Conservation (phyloP, 2,329 filamentous ascomycete species). For the Colletotrichum musae region DNA sequence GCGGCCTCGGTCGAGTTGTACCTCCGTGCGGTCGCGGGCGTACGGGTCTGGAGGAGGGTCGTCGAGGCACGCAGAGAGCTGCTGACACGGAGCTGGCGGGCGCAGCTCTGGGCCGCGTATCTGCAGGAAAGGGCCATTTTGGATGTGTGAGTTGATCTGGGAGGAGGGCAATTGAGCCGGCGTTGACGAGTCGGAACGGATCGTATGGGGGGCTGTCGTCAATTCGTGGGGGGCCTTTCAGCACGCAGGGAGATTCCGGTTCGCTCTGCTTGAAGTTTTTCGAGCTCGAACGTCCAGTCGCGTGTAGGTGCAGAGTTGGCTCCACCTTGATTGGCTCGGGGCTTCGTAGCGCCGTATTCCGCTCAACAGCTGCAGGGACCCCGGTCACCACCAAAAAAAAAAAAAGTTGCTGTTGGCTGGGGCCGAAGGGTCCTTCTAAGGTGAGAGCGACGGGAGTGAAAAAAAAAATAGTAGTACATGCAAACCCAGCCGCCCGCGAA, state of each 20-base stretch:
- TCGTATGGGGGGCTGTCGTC: conserved; percentile 29
- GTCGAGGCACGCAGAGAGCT: conserved; percentile 62
- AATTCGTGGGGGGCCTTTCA: conserved; percentile 31
- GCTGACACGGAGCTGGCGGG: conserved; percentile 71
- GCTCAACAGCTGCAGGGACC: conserved; percentile 44
- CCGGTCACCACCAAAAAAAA: conserved; percentile 46
- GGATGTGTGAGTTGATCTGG: conserved; percentile 42
- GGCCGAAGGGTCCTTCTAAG: conserved; percentile 33
- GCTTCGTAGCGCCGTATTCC: conserved; percentile 52
- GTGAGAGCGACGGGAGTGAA: conserved; percentile 32
- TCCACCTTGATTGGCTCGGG: conserved; percentile 54
- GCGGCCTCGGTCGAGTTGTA: conserved; percentile 89
- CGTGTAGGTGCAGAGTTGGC: conserved; percentile 43
- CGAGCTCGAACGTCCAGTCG: conserved; percentile 50
- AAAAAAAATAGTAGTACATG: conserved; percentile 48
- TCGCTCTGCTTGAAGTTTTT: conserved; percentile 57
- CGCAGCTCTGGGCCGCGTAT: conserved; percentile 75
- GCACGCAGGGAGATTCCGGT: conserved; percentile 39
- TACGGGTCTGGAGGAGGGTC: conserved; percentile 62
- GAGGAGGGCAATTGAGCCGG: conserved; percentile 33
- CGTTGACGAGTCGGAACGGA: conserved; percentile 24
- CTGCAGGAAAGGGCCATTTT: conserved; percentile 75
- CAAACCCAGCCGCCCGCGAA: conserved; percentile 33
- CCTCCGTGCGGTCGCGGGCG: conserved; percentile 72
- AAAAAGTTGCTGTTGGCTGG: conserved; percentile 52